Evolutionary conservation across 192 early-diverging fungal genomes (phyloP).

Genomic region (Jimgerdemannia lactiflua): DNA sequence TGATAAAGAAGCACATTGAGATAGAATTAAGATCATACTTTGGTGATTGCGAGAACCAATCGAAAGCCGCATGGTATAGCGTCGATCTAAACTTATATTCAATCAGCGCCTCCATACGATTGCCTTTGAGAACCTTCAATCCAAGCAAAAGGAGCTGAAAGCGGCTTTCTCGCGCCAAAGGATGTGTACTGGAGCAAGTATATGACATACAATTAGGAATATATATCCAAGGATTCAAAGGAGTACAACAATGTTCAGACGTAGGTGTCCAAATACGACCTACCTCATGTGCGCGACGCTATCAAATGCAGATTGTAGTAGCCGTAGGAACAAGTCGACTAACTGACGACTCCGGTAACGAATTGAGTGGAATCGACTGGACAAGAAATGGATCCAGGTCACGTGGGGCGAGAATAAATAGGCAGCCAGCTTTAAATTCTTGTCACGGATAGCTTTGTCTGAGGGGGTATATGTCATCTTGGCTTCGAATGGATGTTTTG

Average conservation of each 20-base stretch:
- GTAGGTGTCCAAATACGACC: background rate
- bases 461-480: conserved; percentile 94
- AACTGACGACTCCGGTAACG: conserved; percentile 69
- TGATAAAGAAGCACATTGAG: conserved; percentile 24
- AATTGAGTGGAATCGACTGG: conserved; percentile 80
- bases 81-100: conserved; percentile 62
- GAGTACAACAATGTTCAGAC: background rate
- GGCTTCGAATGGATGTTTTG: conserved; percentile 78
- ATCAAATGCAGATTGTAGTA: conserved; percentile 77
- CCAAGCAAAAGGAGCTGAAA: conserved; percentile 77
- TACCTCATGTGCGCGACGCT: conserved; percentile 3
- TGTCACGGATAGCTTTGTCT: conserved; percentile 69
- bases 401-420: conserved; percentile 69
- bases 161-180: conserved; percentile 72
- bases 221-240: too few species aligned
- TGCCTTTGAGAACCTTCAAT: conserved; percentile 70
- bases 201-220: background rate
- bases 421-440: conserved; percentile 56
- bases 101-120: conserved; percentile 57
- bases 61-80: conserved; percentile 69
- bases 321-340: conserved; percentile 71
- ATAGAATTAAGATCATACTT: conserved; percentile 26
- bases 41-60: conserved; percentile 81
- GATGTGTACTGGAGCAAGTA: conserved; percentile 49
- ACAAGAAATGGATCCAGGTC: conserved; percentile 85